Evolutionary conservation across 768 basidiomycete genomes (phyloP).

Genomic region (Calocybe indica): DNA sequence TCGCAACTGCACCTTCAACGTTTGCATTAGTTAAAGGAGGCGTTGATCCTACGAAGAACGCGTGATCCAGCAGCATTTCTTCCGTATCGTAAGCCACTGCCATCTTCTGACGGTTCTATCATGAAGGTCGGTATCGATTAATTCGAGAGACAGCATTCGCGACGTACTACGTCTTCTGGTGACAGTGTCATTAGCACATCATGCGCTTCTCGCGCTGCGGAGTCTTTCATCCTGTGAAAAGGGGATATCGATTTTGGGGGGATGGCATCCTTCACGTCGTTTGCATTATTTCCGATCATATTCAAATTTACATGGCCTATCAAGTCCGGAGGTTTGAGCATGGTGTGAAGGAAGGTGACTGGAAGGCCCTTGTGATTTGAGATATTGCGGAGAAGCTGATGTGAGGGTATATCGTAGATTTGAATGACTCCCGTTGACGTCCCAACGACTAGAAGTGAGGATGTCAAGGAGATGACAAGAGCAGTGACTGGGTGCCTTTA

Average conservation of each 20-base stretch:
- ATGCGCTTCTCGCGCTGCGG: constrained; percentile 60
- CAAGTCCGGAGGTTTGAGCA: constrained; percentile 85
- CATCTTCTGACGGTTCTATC: constrained; percentile 18
- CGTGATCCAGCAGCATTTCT: constrained; percentile 61
- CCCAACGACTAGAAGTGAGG: constrained; percentile 76
- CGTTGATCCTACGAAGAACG: constrained; percentile 52
- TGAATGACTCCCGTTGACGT: constrained; percentile 69
- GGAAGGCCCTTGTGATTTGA: constrained; percentile 59
- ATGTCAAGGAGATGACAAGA: constrained; percentile 72
- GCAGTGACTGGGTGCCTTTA: constrained; percentile 37
- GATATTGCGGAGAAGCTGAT: constrained; percentile 83
- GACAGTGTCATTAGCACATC: constrained; percentile 64
- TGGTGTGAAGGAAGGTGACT: constrained; percentile 69
- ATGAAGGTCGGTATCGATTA: constrained; percentile 11
- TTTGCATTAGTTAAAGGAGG: constrained; percentile 17
- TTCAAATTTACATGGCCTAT: constrained; percentile 70
- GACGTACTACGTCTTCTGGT: constrained; percentile 21
- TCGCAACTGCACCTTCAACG: constrained; percentile 33
- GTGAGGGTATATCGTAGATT: constrained; percentile 84
- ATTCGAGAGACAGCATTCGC: background rate
- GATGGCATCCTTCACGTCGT: constrained; percentile 48
- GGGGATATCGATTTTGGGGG: constrained; percentile 61
- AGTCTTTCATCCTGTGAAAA: constrained; percentile 71
- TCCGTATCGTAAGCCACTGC: constrained; percentile 35
- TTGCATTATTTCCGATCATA: constrained; percentile 31